Evolutionary conservation across 1,284 basidiomycete species (phyloP).

Genomic region (Tilletia walkeri): DNA sequence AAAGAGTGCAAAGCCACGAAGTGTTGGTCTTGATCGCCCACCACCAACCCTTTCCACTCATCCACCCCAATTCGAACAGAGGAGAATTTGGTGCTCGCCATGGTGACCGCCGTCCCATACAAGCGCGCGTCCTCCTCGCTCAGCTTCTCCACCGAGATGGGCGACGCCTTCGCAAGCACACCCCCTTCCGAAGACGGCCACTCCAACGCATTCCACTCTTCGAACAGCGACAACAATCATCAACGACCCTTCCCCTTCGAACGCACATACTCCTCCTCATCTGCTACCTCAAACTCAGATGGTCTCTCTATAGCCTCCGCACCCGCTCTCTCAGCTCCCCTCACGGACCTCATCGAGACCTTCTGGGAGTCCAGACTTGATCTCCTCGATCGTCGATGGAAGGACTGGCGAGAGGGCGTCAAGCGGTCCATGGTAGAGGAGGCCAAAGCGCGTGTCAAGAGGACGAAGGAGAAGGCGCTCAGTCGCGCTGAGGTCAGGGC

Average conservation of each 20-base stretch:
- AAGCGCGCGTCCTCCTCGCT: neutral
- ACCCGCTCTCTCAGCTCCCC: neutral
- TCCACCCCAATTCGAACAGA: too few relatives aligned
- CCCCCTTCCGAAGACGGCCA: slow-evolving; percentile 1
- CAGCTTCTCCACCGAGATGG: slow-evolving; percentile 3
- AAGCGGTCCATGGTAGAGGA: slow-evolving; percentile 61
- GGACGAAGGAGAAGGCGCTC: slow-evolving; percentile 62
- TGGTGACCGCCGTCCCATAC: neutral
- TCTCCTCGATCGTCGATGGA: slow-evolving; percentile 78
- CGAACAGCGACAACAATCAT: neutral
- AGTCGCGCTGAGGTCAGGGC: slow-evolving; percentile 58
- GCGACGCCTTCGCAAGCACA: neutral
- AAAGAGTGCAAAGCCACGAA: too few relatives aligned
- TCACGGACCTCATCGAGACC: slow-evolving; percentile 64
- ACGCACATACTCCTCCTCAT: neutral
- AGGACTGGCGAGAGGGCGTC: slow-evolving; percentile 78
- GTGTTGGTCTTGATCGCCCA: too few relatives aligned
- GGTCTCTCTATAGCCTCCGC: neutral
- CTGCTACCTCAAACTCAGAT: neutral
- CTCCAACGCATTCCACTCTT: neutral
- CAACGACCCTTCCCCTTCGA: neutral
- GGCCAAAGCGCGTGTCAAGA: slow-evolving; percentile 62
- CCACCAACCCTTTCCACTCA: too few relatives aligned
- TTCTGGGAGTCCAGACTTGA: slow-evolving; percentile 87
- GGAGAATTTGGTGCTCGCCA: neutral